Base-by-base conservation (phyloP, 176 grass and related monocot genomes). In the Phyllostachys edulis region DNA sequence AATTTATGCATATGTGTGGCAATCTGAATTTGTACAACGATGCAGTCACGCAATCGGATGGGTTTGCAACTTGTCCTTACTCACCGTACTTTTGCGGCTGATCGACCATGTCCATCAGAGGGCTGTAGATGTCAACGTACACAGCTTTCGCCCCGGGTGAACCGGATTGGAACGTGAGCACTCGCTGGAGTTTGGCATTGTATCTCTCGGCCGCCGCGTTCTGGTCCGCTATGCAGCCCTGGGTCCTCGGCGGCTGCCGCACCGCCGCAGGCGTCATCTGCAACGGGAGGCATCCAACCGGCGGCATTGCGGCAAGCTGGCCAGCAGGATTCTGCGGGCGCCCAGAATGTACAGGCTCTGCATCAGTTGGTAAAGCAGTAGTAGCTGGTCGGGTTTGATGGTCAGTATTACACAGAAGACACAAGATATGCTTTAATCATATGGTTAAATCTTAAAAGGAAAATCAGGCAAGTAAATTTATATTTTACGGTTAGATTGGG, bases 211-310 rank as follows among this genome's bases (percentile, higher is more conserved):
- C 73, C 20, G 51, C 86, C 20, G n/a, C 2, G 49, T 88, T 88
- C 79, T 88, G 86, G 13, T 88, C 41, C 8, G 21, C 34, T 41
- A 78, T 72, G 73, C 86, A 88, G 7, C 42, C 54, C 32, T 60
- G 79, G 2, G 72, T 7, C 47, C 39, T 38, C 24, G 46, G 15
- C 39, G 57, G 45, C 55, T 38, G 60, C 81, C 12, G 56, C 56
- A 79, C 32, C 34, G 65, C 72, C 6, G 54, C 71, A 2, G 73
- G 38, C 21, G 81, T 89, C 42, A 89, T 65, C 75, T 89, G 87
- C 34, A 89, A 0, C 23, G 87, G 87, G 37, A 84, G 81, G 67
- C 87, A 89, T 18, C 87, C 87, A 0, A 84, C 23, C 46, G 87
- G 81, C 69, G 81, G 29, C n/a, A n/a, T n/a, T n/a, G n/a, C n/a